Evolutionary conservation across 1,139 yeast species (phyloP), one percentile per base, ranked within the genome.

Genomic region (Yamadazyma sp.): DNA sequence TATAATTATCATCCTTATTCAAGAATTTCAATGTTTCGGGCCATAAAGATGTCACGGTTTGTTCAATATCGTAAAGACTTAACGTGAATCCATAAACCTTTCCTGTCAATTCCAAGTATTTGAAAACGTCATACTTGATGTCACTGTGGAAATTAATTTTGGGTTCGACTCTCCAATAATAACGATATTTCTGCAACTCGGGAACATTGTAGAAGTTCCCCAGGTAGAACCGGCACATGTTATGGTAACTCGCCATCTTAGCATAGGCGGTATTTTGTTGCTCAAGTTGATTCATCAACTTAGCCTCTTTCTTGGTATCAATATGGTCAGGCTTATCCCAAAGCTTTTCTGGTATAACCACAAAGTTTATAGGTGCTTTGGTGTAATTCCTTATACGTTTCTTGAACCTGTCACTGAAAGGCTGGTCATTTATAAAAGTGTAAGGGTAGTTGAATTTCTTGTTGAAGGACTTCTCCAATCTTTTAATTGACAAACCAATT

Each of bases 141-240:
- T 81, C 79, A 50, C 87, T 79, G 56, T 64, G 84, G 55, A 81
- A 85, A 24, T 73, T 65, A 1, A 88, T 87, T 37, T 67, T 66
- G n/a, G 95, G 95, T 57, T 86, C 95, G 32, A 86, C 73, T 43
- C 95, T 69, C 95, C 95, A 86, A 58, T 84, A 86, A 62, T 82
- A 86, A 40, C 56, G 60, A 52, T 65, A 69, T 31, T 61, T 55
- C 35, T 53, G 66, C 55, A 86, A 56, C 41, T 77, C 78, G 2
- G 86, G 86, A 45, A 84, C 73, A 36, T 80, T 69, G 58, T 71
- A 84, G 51, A 86, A 83, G 44, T 64, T 65, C 11, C 81, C 81
- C 48, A 84, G 81, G 55, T 85, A 71, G 41, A 64, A 64, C 31
- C 69, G 49, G 51, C 94, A 85, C 94, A 85, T 85, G 53, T 83